phyloP scores from a whole-genome alignment of 208 protist species.

The Naegleria lovaniensis region DNA sequence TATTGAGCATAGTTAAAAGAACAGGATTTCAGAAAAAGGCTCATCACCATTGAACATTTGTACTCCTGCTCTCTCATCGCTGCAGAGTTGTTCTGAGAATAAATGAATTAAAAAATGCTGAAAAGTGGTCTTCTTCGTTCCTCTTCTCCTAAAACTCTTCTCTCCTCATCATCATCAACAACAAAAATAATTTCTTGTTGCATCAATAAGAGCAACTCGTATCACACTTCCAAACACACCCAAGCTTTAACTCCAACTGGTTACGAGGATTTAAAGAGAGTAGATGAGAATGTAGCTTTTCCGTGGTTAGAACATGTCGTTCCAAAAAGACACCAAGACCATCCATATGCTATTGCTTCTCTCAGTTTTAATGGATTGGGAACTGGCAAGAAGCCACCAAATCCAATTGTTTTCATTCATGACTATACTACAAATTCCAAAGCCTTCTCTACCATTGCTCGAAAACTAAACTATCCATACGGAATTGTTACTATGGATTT shows the following conservation, averaged over 20 bases:
- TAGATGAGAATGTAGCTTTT: not conserved
- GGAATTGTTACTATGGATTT: constrained; percentile 16
- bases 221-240: not conserved
- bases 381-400: not conserved
- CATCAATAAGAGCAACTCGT: not conserved
- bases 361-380: not conserved
- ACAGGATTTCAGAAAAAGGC: too few species aligned
- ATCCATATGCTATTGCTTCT: not conserved
- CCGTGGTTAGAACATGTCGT: not conserved
- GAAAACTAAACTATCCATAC: constrained; percentile 10
- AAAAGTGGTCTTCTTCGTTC: not conserved
- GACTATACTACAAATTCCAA: not conserved
- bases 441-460: not conserved
- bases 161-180: not conserved
- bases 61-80: too few species aligned
- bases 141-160: not conserved
- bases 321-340: not conserved
- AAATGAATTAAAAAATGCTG: not conserved
- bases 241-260: not conserved
- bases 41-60: too few species aligned
- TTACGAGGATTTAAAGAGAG: not conserved
- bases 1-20: too few species aligned
- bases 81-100: too few species aligned
- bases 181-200: not conserved
- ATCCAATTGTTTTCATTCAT: not conserved